Evolutionary conservation across 2,329 filamentous ascomycete species (phyloP).

Genomic region (Colletotrichum somersetense): DNA sequence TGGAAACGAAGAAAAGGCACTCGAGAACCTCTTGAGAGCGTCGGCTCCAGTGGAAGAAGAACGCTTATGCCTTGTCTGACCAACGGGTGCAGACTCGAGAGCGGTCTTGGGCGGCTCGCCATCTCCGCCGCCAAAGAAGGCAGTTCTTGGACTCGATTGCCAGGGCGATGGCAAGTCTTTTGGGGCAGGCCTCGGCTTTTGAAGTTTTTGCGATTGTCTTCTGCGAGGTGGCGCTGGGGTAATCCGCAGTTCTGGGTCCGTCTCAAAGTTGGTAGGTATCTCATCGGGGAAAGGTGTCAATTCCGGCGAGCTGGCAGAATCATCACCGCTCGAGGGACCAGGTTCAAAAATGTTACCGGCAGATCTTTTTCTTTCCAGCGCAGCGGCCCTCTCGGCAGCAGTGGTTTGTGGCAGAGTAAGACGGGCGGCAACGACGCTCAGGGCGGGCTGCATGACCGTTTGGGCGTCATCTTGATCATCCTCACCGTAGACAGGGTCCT

Average conservation of each 20-base stretch:
- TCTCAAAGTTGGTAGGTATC: constrained; percentile 34
- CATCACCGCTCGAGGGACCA: constrained; percentile 28
- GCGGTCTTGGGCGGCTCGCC: constrained; percentile 49
- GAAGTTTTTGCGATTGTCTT: constrained; percentile 33
- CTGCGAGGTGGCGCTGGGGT: constrained; percentile 25
- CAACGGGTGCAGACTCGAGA: constrained; percentile 60
- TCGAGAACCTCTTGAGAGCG: constrained; percentile 68
- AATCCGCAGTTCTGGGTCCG: constrained; percentile 32
- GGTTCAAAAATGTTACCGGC: constrained; percentile 53
- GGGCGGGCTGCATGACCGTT: constrained; percentile 69
- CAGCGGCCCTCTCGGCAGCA: constrained; percentile 69
- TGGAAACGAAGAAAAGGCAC: constrained; percentile 66
- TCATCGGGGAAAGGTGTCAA: constrained; percentile 39
- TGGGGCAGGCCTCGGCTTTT: constrained; percentile 30
- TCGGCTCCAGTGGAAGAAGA: constrained; percentile 70
- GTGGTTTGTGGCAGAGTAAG: constrained; percentile 67
- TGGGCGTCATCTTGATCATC: constrained; percentile 67
- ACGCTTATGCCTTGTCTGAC: constrained; percentile 60
- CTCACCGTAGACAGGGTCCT: constrained; percentile 50
- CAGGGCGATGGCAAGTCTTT: constrained; percentile 52
- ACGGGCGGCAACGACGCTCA: constrained; percentile 68
- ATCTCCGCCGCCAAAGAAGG: constrained; percentile 50
- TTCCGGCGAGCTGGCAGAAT: constrained; percentile 39
- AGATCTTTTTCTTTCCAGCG: constrained; percentile 59
- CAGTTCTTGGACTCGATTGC: constrained; percentile 57